Conservation (phyloP, 2,329 filamentous ascomycete genomes). For the Beauveria bassiana region DNA sequence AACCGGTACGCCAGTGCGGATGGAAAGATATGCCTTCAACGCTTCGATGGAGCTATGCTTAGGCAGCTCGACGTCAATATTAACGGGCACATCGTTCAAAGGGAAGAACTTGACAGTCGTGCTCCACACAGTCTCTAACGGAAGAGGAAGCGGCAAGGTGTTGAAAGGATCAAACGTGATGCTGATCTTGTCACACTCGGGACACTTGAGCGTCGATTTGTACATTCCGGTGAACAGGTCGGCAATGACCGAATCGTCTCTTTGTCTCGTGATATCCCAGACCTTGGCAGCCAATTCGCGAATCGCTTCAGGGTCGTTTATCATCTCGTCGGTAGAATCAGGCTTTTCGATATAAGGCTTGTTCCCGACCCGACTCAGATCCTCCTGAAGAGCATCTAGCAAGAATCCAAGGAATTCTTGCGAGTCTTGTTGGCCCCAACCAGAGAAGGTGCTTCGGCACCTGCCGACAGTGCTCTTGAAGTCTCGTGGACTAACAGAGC, state of each 20-base stretch:
- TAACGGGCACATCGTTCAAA: conserved; percentile 60
- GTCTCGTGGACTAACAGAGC: conserved; percentile 67
- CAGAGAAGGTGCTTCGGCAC: conserved; percentile 79
- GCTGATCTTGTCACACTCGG: conserved; percentile 86
- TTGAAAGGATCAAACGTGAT: conserved; percentile 99
- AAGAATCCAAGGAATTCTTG: conserved; percentile 95
- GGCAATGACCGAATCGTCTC: conserved; percentile 91
- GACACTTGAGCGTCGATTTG: conserved; percentile 93
- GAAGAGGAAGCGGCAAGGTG: conserved; percentile 83
- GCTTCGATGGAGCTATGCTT: conserved; percentile 63
- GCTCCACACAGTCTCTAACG: conserved; percentile 75
- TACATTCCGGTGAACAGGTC: conserved; percentile 97
- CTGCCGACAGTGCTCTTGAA: conserved; percentile 80
- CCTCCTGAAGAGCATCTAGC: conserved; percentile 89
- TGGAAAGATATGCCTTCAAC: conserved; percentile 64
- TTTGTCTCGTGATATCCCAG: conserved; percentile 83
- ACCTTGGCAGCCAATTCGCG: conserved; percentile 78
- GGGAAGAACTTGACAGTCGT: conserved; percentile 72
- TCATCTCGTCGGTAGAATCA: conserved; percentile 94
- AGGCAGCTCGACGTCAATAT: conserved; percentile 71
- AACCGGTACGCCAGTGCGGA: conserved; percentile 54
- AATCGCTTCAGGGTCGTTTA: conserved; percentile 72
- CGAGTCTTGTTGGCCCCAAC: conserved; percentile 93
- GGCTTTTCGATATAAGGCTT: conserved; percentile 98
- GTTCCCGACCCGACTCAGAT: conserved; percentile 85